Conservation (phyloP, 352 stramenopile genomes). For the Phytophthora boehmeriae region DNA sequence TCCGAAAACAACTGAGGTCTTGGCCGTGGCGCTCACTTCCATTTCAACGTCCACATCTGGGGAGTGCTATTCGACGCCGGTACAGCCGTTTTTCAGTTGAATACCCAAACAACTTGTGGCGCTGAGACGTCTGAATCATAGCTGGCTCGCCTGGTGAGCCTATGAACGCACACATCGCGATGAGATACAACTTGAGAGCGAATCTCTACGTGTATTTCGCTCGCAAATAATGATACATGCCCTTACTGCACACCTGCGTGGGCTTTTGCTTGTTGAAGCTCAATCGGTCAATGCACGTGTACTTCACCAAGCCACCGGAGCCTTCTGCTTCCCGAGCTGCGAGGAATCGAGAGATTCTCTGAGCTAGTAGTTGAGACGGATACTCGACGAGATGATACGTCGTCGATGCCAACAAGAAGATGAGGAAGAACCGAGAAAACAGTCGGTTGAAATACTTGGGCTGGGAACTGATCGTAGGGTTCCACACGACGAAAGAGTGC, state of each 20-base stretch:
- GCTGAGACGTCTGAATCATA: too few relatives aligned
- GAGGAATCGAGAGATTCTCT: conserved; percentile 37
- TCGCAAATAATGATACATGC: neutral
- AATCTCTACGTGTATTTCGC: neutral
- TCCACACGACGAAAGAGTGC: conserved; percentile 43
- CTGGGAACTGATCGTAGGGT: conserved; percentile 20
- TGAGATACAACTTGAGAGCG: too few relatives aligned
- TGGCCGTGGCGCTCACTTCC: too few relatives aligned
- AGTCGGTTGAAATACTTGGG: conserved; percentile 41
- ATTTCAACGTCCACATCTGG: too few relatives aligned
- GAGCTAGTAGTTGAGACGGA: conserved; percentile 48
- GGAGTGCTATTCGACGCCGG: too few relatives aligned
- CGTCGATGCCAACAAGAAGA: conserved; percentile 31
- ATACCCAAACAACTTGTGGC: too few relatives aligned
- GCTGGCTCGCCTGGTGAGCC: too few relatives aligned
- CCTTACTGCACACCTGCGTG: conserved; percentile 2
- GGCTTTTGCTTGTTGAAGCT: conserved; percentile 13
- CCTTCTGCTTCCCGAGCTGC: conserved; percentile 19
- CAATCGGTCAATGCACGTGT: conserved; percentile 25
- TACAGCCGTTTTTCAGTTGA: too few relatives aligned
- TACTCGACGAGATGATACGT: conserved; percentile 53
- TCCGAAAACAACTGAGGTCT: too few relatives aligned
- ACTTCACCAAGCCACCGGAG: conserved; percentile 6
- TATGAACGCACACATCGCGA: neutral
- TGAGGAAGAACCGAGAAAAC: conserved; percentile 36